Conservation (phyloP, 495 filamentous ascomycete species). For the Xylaria acuta region DNA sequence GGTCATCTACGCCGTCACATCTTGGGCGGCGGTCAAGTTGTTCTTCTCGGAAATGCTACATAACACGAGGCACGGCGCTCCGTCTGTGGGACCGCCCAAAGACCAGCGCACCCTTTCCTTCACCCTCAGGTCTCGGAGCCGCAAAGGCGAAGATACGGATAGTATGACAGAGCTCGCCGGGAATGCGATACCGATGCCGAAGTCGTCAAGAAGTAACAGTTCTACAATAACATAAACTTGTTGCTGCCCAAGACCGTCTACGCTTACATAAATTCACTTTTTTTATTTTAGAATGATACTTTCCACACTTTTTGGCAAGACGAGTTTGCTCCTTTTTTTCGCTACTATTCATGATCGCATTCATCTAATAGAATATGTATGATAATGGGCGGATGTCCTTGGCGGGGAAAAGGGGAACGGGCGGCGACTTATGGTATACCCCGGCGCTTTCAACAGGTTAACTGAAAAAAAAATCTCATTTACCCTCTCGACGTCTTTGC, state of each 20-base stretch:
- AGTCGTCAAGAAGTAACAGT: slow-evolving; percentile 8
- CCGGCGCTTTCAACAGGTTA: slow-evolving; percentile 1
- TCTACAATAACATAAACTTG: neutral
- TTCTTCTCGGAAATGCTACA: slow-evolving; percentile 38
- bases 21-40: slow-evolving; percentile 54
- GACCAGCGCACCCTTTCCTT: slow-evolving; percentile 32
- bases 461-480: neutral
- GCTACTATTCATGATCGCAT: neutral
- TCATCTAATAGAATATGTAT: neutral
- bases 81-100: slow-evolving; percentile 29
- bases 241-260: neutral
- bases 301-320: neutral
- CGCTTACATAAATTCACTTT: neutral
- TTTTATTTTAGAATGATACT: neutral
- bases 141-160: slow-evolving; percentile 39
- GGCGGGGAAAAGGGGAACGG: neutral
- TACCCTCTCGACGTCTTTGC: neutral
- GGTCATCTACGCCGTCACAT: slow-evolving; percentile 77
- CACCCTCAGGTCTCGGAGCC: slow-evolving; percentile 28
- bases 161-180: slow-evolving; percentile 51
- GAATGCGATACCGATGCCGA: slow-evolving; percentile 21
- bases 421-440: slow-evolving; percentile 14
- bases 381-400: neutral
- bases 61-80: slow-evolving; percentile 20
- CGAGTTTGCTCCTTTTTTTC: neutral